Evolutionary conservation across 345 rosid species (phyloP).

Genomic region (Salix dunnii): DNA sequence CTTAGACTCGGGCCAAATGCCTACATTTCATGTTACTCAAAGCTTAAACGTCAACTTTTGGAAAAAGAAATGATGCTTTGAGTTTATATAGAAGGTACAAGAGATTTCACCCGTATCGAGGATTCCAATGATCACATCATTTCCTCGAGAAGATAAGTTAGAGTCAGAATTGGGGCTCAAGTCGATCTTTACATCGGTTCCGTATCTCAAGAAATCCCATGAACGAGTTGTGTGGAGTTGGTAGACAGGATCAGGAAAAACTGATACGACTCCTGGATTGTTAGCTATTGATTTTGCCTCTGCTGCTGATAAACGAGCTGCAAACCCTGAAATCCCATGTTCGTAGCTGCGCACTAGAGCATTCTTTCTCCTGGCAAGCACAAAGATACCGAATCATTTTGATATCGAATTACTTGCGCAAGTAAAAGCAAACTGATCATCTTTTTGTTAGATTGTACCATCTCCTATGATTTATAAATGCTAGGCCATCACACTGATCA

Average conservation of each 20-base stretch:
- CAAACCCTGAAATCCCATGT: conserved; percentile 78
- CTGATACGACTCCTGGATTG: conserved; percentile 66
- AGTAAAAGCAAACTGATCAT: not conserved
- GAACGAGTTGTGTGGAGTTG: conserved; percentile 93
- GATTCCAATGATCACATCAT: conserved; percentile 61
- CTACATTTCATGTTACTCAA: conserved; percentile 21
- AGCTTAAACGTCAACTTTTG: not conserved
- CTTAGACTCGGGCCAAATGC: conserved; percentile 86
- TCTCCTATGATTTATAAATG: not conserved
- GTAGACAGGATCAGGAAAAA: conserved; percentile 59
- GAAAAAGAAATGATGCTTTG: not conserved
- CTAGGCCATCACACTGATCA: too few species aligned
- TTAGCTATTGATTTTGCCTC: conserved; percentile 57
- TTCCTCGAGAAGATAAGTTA: conserved; percentile 25
- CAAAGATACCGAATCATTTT: not conserved
- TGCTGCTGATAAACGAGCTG: conserved; percentile 64
- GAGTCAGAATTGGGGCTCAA: conserved; percentile 33
- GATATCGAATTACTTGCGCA: not conserved
- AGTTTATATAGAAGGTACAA: not conserved
- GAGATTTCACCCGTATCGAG: conserved; percentile 57
- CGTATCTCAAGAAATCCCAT: conserved; percentile 82
- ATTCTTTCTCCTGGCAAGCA: conserved; percentile 40
- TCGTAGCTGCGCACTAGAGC: conserved; percentile 49
- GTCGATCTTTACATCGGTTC: conserved; percentile 45
- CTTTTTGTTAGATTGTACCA: not conserved